Percentiles rank a stretch among this genome's conserved stretches.
Conservation (phyloP, 192 early-diverging fungal genomes). For the Spinellus fusiger region DNA sequence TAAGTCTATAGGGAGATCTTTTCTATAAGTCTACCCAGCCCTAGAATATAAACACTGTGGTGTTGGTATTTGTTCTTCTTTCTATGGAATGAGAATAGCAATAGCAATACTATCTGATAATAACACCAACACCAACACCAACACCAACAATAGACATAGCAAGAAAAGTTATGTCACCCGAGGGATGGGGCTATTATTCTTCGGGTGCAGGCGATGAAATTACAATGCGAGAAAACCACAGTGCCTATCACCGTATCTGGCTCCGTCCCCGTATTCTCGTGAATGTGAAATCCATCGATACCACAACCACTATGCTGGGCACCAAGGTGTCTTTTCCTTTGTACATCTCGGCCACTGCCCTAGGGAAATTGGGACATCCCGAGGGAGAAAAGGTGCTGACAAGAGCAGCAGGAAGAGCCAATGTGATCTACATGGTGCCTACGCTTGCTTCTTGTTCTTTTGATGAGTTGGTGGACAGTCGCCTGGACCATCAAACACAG, state of each 20-base stretch:
- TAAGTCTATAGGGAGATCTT: constrained; percentile 8
- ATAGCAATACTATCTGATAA: not conserved
- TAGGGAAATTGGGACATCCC: constrained; percentile 64
- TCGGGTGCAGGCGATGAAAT: constrained; percentile 79
- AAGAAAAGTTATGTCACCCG: constrained; percentile 42
- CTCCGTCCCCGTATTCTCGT: constrained; percentile 68
- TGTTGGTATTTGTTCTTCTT: not conserved
- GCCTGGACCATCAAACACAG: constrained; percentile 35
- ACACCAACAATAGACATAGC: constrained; percentile 43
- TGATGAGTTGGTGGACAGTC: constrained; percentile 60
- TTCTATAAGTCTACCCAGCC: not conserved
- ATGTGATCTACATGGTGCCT: constrained; percentile 73
- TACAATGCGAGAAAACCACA: constrained; percentile 73
- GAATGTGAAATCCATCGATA: constrained; percentile 61
- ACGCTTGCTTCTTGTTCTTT: constrained; percentile 66
- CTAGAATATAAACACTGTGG: not conserved
- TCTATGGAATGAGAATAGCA: not conserved
- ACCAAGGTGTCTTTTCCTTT: constrained; percentile 54
- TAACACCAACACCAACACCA: not conserved
- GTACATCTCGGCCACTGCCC: constrained; percentile 73
- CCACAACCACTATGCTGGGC: constrained; percentile 59
- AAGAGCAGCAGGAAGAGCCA: constrained; percentile 32
- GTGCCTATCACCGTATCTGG: constrained; percentile 68
- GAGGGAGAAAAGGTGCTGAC: constrained; percentile 70
- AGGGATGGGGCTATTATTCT: constrained; percentile 82